These are phyloP conservation scores for Solanum pennellii DNA, from an alignment of 257 asterid species.

Conservation along the genomic window DNA sequence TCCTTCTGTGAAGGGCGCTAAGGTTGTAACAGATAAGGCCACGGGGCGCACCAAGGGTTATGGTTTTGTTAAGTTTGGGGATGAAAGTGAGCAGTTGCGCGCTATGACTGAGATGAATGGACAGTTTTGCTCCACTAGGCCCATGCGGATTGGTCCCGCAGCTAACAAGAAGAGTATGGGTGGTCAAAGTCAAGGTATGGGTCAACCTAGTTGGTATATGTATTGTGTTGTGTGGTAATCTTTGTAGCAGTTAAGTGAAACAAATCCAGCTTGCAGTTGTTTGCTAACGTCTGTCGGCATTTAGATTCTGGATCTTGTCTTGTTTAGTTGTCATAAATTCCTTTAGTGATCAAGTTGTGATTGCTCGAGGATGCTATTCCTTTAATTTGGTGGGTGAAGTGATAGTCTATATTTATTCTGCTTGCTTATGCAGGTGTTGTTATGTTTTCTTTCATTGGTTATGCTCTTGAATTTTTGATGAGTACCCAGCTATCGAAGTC, in stretches of 20 bases:
- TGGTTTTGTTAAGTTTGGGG: conserved; percentile 78
- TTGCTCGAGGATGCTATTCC: conserved; percentile 2
- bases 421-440: not conserved
- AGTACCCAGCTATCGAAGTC: conserved; percentile 25
- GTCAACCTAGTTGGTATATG: not conserved
- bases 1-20: conserved; percentile 73
- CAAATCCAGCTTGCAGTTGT: not conserved
- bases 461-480: conserved; percentile 39
- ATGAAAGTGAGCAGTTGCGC: conserved; percentile 70
- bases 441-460: conserved; percentile 17
- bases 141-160: conserved; percentile 94
- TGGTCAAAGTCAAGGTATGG: conserved; percentile 46
- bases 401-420: not conserved
- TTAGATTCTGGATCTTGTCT: conserved; percentile 4
- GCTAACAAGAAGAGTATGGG: conserved; percentile 57
- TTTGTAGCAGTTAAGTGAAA: conserved; percentile 4
- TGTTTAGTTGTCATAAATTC: conserved; percentile 17
- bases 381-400: conserved; percentile 18
- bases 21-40: conserved; percentile 65
- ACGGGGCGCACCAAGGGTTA: conserved; percentile 88
- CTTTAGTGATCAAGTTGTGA: conserved; percentile 20
- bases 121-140: conserved; percentile 61
- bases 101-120: conserved; percentile 92
- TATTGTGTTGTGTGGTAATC: not conserved
- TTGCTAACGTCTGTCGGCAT: conserved; percentile 5